These are phyloP conservation scores for Xylariaceae sp. DNA, from an alignment of 2,329 filamentous ascomycete genomes.

Conservation along the genomic window DNA sequence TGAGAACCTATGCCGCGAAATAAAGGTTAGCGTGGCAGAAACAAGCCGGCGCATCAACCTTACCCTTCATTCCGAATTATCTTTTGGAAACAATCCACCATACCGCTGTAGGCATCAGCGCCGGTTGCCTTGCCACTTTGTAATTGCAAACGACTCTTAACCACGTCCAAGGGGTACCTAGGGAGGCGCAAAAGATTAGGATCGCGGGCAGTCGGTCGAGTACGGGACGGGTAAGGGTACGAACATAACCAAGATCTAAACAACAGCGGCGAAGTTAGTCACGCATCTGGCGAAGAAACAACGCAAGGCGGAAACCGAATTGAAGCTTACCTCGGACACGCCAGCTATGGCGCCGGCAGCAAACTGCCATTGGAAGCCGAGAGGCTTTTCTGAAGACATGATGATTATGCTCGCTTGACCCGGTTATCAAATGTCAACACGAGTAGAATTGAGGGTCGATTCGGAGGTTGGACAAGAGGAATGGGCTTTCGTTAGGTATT, in stretches of 20 bases:
- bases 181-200: conserved; percentile 21
- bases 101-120: conserved; percentile 88
- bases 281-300: background rate
- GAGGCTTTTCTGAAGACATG: conserved; percentile 23
- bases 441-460: conserved; percentile 18
- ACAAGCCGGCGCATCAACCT: conserved; percentile 24
- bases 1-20: conserved; percentile 58
- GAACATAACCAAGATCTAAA: conserved; percentile 82
- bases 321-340: conserved; percentile 79
- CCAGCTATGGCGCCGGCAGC: conserved; percentile 79
- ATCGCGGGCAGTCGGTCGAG: conserved; percentile 15
- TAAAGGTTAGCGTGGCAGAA: conserved; percentile 13
- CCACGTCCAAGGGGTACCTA: conserved; percentile 98
- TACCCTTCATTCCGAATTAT: conserved; percentile 96
- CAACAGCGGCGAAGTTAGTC: conserved; percentile 38
- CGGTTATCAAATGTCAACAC: background rate
- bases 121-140: conserved; percentile 71
- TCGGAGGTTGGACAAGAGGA: conserved; percentile 22
- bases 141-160: conserved; percentile 96
- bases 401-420: conserved; percentile 3
- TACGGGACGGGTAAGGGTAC: conserved; percentile 28
- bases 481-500: conserved; percentile 11
- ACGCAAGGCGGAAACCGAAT: background rate
- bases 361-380: conserved; percentile 27
- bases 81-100: conserved; percentile 97